Conservation (phyloP, 768 basidiomycete genomes). For the Neoboletus subvelutipes region DNA sequence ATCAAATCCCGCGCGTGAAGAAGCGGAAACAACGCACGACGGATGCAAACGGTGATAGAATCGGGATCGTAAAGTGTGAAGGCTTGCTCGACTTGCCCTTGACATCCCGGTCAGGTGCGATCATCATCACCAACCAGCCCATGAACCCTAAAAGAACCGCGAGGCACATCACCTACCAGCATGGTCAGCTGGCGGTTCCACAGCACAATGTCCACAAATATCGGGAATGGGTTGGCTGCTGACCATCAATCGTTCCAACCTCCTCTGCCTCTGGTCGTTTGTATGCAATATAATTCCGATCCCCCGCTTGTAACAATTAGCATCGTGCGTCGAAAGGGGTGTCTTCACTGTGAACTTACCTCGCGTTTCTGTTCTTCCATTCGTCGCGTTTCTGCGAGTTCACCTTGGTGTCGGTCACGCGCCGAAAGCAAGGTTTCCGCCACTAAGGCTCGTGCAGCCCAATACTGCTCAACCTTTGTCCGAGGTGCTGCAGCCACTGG, state of each 20-base stretch:
- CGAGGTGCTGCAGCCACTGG: constrained; percentile 25
- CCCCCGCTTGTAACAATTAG: constrained; percentile 41
- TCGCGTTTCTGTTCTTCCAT: constrained; percentile 46
- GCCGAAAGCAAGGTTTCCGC: constrained; percentile 62
- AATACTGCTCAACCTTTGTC: constrained; percentile 52
- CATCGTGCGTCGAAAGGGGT: not conserved
- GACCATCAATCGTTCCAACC: constrained; percentile 55
- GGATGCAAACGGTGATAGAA: constrained; percentile 75
- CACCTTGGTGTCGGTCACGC: constrained; percentile 46
- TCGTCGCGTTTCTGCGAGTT: constrained; percentile 43
- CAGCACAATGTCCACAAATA: not conserved
- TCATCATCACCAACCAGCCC: constrained; percentile 20
- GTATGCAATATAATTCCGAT: constrained; percentile 37
- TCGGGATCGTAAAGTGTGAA: constrained; percentile 74
- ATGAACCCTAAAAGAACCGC: constrained; percentile 23
- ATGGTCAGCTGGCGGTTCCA: constrained; percentile 13
- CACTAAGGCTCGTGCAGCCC: constrained; percentile 63
- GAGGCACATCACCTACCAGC: constrained; percentile 21
- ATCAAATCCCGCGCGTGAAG: constrained; percentile 4
- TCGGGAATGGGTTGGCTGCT: constrained; percentile 19
- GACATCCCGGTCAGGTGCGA: constrained; percentile 14
- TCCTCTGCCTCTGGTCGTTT: constrained; percentile 47
- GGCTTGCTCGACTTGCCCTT: constrained; percentile 24
- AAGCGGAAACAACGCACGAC: constrained; percentile 45
- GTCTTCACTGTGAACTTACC: constrained; percentile 33